Evolutionary conservation across 2,329 filamentous ascomycete genomes (phyloP).

Genomic region (Cladosporium colombiae): DNA sequence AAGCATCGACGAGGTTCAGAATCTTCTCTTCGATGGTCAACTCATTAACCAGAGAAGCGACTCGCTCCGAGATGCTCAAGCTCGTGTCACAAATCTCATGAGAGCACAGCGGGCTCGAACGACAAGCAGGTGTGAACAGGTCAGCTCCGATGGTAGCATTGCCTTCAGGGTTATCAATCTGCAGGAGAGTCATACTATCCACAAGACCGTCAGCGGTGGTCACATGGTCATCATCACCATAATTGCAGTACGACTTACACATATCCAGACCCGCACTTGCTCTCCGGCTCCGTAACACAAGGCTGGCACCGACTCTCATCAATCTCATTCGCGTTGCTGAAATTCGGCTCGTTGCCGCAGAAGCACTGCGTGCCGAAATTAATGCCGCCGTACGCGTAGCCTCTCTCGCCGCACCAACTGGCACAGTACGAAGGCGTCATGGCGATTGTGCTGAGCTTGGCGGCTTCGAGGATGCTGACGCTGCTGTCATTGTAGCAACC

Average conservation of each 20-base stretch:
- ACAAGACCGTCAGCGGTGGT: background rate
- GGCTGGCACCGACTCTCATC: slow-evolving; percentile 8
- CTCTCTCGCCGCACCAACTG: slow-evolving; percentile 19
- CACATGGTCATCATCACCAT: background rate
- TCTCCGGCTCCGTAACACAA: slow-evolving; percentile 16
- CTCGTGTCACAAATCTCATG: slow-evolving; percentile 4
- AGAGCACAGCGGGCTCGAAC: slow-evolving; percentile 17
- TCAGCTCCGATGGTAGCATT: slow-evolving; percentile 9
- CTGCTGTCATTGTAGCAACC: slow-evolving; percentile 21
- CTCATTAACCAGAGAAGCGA: slow-evolving; percentile 15
- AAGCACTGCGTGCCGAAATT: slow-evolving; percentile 20
- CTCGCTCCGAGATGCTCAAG: slow-evolving; percentile 9
- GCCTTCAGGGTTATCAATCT: slow-evolving; percentile 14
- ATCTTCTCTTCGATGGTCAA: slow-evolving; percentile 14
- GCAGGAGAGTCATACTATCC: slow-evolving; percentile 13
- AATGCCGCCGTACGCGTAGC: slow-evolving; percentile 17
- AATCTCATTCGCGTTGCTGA: slow-evolving; percentile 19
- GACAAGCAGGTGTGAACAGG: slow-evolving; percentile 17
- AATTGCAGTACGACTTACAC: background rate
- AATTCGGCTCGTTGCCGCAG: slow-evolving; percentile 17
- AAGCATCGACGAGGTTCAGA: slow-evolving; percentile 48
- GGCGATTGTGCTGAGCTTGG: slow-evolving; percentile 19
- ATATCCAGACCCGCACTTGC: slow-evolving; percentile 13
- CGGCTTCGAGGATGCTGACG: slow-evolving; percentile 18
- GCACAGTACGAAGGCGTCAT: slow-evolving; percentile 20